Conservation (phyloP, 2,329 filamentous ascomycete species). For the Penicillium sp. region DNA sequence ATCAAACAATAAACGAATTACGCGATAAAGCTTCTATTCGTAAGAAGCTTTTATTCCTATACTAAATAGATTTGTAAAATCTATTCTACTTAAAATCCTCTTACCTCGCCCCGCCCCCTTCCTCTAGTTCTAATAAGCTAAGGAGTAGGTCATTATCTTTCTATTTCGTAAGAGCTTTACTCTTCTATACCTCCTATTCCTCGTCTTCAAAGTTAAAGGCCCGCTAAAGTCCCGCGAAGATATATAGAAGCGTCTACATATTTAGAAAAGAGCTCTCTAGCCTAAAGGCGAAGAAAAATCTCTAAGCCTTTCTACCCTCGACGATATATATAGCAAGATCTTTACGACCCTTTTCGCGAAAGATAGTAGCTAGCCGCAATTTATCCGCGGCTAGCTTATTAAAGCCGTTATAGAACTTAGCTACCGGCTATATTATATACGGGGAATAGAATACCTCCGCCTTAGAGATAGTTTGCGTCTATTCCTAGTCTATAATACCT, state of each 20-base stretch:
- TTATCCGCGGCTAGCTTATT: conserved; percentile 4
- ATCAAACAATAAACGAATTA: too few species aligned
- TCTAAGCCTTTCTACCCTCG: conserved; percentile 3
- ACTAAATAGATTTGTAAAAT: background rate
- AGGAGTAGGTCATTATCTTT: background rate
- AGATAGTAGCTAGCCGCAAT: conserved; percentile 2
- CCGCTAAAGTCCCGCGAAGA: background rate
- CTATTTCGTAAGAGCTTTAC: background rate
- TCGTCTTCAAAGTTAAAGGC: background rate
- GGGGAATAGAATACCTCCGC: background rate
- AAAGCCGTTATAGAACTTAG: background rate
- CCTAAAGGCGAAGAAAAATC: conserved; percentile 6
- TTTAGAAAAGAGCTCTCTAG: conserved; percentile 2
- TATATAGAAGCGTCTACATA: background rate
- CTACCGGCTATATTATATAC: conserved; percentile 4
- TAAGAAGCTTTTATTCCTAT: too few species aligned
- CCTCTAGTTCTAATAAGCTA: background rate
- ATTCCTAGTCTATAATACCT: conserved; percentile 5
- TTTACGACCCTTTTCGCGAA: background rate
- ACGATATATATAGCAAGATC: conserved; percentile 25
- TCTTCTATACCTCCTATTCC: conserved; percentile 3
- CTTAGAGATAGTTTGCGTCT: background rate
- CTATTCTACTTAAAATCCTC: background rate
- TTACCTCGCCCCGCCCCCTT: background rate
- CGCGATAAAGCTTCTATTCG: too few species aligned